Evolutionary conservation across 2,329 filamentous ascomycete species (phyloP), one percentile per base, ranked within the genome.

Genomic region (Ceratocystis variospora): DNA sequence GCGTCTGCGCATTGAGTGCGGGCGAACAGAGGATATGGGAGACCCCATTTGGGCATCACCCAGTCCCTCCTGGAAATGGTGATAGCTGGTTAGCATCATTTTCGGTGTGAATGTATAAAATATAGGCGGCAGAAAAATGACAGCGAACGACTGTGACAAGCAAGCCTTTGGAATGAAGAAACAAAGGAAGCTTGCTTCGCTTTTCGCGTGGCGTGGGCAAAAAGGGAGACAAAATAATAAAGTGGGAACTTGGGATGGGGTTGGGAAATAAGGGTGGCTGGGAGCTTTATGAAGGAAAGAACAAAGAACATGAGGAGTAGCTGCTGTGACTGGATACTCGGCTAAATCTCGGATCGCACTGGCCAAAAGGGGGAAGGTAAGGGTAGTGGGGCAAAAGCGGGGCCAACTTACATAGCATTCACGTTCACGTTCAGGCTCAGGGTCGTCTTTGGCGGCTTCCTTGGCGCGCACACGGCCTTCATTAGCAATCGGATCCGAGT

Each of bases 1-100:
- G 74, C 93, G 89, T 74, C 93, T 92, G 72, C 93, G 92, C 83
- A 99, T 89, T 80, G 91, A 96, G 73, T 92, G 90, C 72, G 94
- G 92, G 76, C 93, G 87, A 71, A 90, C 96, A 66, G 94, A 94
- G 72, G 94, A 97, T 73, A 88, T 86, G 73, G 93, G 91, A 74
- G 91, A 96, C 74, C 87, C 87, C 74, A 88, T 83, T 73, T 83
- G 89, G 77, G 89, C 90, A 78, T 96, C 90, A 78, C 93, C 93
- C 80, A 86, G 92, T 78, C 90, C 93, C 83, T 96, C 91, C 92
- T 96, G 79, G 65, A 72, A 67, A 53, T 61, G 67, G 53, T 64
- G 61, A 53, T 68, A 63, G 57, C 55, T 65, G 28, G 67, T 68
- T 68, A 68, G 61, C 67, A 68, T 68, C 63, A 68, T 68, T 45